Evolutionary conservation across 2,329 filamentous ascomycete species (phyloP).

Genomic region (Epichloe coenophiala): DNA sequence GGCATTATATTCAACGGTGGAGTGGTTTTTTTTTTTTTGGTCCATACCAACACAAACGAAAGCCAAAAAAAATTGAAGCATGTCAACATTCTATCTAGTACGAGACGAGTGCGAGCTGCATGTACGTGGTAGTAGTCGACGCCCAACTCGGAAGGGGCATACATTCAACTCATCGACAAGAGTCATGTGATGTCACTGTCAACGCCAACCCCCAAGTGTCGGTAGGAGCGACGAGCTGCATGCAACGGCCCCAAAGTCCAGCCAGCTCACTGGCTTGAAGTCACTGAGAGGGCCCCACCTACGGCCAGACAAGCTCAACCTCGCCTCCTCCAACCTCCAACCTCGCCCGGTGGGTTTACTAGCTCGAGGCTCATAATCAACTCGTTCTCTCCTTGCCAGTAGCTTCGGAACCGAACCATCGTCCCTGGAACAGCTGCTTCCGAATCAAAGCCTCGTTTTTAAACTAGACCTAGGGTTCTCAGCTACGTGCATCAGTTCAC

Average conservation of each 20-base stretch:
- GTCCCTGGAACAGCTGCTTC: background rate
- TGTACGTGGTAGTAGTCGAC: too few species aligned
- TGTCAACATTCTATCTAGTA: too few species aligned
- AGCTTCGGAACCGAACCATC: background rate
- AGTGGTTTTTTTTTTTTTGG: too few species aligned
- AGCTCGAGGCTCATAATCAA: slow-evolving; percentile 8
- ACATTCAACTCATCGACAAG: too few species aligned
- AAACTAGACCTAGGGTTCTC: background rate
- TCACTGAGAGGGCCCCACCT: slow-evolving; percentile 17
- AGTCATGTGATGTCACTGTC: slow-evolving; percentile 28
- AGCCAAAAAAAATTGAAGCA: too few species aligned
- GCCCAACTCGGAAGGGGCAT: too few species aligned
- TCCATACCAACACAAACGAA: too few species aligned
- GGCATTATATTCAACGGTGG: too few species aligned
- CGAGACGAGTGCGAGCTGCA: too few species aligned
- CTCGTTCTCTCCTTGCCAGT: slow-evolving; percentile 1
- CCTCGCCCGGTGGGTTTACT: slow-evolving; percentile 17
- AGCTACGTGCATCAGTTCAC: background rate
- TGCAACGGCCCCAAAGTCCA: background rate
- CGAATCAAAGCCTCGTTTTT: background rate
- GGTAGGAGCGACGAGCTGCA: background rate
- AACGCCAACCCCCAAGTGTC: background rate
- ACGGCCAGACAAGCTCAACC: slow-evolving; percentile 23
- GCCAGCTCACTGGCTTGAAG: slow-evolving; percentile 9
- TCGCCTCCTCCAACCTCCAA: slow-evolving; percentile 25